Conservation (phyloP, 768 basidiomycete species). For the Mycena vitilis region DNA sequence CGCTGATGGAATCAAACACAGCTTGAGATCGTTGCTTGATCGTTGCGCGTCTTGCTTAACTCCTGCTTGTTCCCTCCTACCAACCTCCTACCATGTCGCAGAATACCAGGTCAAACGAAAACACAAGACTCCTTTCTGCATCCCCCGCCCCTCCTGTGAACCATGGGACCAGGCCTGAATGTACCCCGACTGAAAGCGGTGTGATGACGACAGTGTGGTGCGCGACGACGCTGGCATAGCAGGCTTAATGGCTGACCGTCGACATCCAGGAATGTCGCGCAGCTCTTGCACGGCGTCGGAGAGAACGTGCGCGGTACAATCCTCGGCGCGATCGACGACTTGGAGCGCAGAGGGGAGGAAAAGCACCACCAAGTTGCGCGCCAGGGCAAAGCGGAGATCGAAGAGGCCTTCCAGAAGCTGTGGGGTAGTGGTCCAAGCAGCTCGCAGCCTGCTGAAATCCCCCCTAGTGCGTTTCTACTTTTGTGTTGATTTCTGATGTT, state of each 20-base stretch:
- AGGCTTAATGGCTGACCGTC: too few relatives aligned
- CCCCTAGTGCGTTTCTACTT: neutral
- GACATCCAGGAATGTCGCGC: too few relatives aligned
- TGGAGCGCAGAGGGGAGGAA: constrained; percentile 21
- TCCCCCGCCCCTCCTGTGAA: constrained; percentile 24
- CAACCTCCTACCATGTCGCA: constrained; percentile 8
- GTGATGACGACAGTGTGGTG: constrained; percentile 10
- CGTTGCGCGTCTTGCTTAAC: too few relatives aligned
- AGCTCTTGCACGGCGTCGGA: constrained; percentile 1
- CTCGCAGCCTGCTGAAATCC: neutral
- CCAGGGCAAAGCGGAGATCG: constrained; percentile 20
- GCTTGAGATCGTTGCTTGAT: too few relatives aligned
- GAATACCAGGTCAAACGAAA: constrained; percentile 3
- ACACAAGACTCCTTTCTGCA: constrained; percentile 6
- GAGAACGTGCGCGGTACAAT: constrained; percentile 29
- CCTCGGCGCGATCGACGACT: constrained; percentile 31
- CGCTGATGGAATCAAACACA: too few relatives aligned
- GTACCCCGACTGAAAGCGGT: neutral
- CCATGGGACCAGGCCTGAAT: constrained; percentile 4
- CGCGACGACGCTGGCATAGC: neutral
- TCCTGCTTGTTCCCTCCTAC: too few relatives aligned
- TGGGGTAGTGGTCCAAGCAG: constrained; percentile 3
- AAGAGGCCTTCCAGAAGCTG: constrained; percentile 19
- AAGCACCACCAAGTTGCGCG: constrained; percentile 32
- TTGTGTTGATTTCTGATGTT: neutral